Conservation (phyloP, 306 rosid species). For the Ceratonia siliqua region DNA sequence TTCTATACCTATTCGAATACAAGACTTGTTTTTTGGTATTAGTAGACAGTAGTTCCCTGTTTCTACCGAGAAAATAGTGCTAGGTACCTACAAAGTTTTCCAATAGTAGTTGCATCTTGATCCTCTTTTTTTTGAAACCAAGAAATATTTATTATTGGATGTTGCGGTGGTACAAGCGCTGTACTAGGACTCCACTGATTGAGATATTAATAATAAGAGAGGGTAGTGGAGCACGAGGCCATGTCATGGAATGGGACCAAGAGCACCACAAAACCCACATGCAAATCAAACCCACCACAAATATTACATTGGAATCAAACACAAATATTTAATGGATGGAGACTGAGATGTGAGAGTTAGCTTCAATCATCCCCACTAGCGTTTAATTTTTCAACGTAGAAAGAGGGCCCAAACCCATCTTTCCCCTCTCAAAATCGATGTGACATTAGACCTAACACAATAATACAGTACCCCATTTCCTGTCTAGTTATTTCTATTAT, state of each 20-base stretch:
- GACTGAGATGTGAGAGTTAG: slow-evolving; percentile 44
- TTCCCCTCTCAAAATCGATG: slow-evolving; percentile 39
- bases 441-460: slow-evolving; percentile 49
- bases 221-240: slow-evolving; percentile 32
- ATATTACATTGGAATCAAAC: slow-evolving; percentile 25
- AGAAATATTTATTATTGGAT: neutral
- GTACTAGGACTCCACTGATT: slow-evolving; percentile 41
- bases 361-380: slow-evolving; percentile 43
- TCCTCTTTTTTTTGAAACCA: neutral
- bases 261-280: slow-evolving; percentile 32
- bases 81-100: neutral
- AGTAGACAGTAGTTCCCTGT: neutral
- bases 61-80: neutral
- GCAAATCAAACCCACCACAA: slow-evolving; percentile 41
- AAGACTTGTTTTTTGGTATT: no score
- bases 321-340: slow-evolving; percentile 33
- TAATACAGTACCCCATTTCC: slow-evolving; percentile 22
- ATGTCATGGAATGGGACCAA: slow-evolving; percentile 33
- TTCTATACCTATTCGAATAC: no score
- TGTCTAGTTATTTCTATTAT: neutral
- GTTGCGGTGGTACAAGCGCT: slow-evolving; percentile 28
- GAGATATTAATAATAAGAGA: slow-evolving; percentile 10
- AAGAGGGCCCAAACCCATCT: slow-evolving; percentile 23
- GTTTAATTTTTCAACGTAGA: slow-evolving; percentile 27
- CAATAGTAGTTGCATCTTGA: neutral